Conservation (phyloP, 2,329 filamentous ascomycete genomes). For the Fusarium nygamai region DNA sequence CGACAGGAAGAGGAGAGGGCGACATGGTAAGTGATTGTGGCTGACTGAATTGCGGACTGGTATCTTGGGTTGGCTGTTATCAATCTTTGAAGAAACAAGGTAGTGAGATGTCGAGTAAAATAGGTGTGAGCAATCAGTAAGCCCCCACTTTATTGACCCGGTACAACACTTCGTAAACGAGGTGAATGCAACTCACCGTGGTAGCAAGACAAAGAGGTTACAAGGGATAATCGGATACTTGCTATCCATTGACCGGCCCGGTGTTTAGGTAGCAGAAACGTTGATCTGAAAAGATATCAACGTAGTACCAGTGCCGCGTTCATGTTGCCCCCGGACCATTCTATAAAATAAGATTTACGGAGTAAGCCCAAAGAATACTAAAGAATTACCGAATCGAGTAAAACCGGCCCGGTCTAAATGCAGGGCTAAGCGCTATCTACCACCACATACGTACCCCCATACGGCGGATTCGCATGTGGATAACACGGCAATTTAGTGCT, state of each 20-base stretch:
- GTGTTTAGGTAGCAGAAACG: neutral
- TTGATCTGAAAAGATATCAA: rapidly evolving
- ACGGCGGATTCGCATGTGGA: neutral
- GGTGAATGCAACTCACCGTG: neutral
- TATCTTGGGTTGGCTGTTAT: neutral
- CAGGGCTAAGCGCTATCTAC: neutral
- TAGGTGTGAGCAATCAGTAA: neutral
- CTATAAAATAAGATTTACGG: neutral
- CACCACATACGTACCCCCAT: too few relatives aligned
- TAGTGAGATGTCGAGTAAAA: neutral
- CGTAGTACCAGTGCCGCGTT: neutral
- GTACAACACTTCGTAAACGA: neutral
- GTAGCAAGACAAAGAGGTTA: neutral
- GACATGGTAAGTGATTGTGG: neutral
- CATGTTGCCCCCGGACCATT: neutral
- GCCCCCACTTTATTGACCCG: neutral
- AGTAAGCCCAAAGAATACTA: neutral
- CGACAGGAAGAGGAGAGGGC: neutral
- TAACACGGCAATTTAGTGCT: neutral
- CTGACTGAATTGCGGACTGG: too few relatives aligned
- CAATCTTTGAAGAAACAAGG: neutral
- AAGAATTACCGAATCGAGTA: neutral
- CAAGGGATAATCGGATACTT: neutral
- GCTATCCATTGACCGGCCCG: neutral
- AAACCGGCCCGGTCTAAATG: neutral